A percentile compares a stretch with the other conserved stretches of the same genome.
Evolutionary conservation across 495 filamentous ascomycete species (phyloP).

Genomic region (Penicillium manginii): DNA sequence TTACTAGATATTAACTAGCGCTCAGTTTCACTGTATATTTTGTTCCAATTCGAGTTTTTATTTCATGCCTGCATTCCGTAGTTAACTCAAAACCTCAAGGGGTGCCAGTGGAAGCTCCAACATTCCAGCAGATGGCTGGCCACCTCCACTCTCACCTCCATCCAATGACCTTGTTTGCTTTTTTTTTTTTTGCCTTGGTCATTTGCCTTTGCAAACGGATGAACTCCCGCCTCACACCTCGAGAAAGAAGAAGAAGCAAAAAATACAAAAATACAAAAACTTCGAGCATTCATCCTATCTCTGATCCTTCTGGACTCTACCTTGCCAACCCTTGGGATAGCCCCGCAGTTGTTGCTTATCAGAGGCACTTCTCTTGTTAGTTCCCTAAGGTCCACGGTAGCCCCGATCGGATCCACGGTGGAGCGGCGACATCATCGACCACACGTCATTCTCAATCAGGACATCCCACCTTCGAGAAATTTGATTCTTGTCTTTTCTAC

Average conservation of each 20-base stretch:
- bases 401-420: conserved; percentile 20
- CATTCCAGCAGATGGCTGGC: conserved; percentile 24
- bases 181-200: neutral
- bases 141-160: neutral
- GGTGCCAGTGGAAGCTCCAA: neutral
- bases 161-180: neutral
- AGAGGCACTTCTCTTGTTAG: no score
- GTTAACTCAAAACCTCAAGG: neutral
- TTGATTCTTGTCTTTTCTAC: neutral
- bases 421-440: conserved; percentile 40
- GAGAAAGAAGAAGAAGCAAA: neutral
- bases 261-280: no score
- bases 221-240: neutral
- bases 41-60: neutral
- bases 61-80: neutral
- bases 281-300: neutral
- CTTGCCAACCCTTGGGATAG: no score
- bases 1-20: neutral
- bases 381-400: no score
- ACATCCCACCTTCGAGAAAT: conserved; percentile 16
- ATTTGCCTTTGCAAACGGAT: conserved; percentile 1
- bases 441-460: conserved; percentile 4
- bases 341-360: conserved; percentile 23
- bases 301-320: no score
- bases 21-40: neutral